phyloP scores from a whole-genome alignment of 2,329 filamentous ascomycete species.

The Fusarium nisikadoi region DNA sequence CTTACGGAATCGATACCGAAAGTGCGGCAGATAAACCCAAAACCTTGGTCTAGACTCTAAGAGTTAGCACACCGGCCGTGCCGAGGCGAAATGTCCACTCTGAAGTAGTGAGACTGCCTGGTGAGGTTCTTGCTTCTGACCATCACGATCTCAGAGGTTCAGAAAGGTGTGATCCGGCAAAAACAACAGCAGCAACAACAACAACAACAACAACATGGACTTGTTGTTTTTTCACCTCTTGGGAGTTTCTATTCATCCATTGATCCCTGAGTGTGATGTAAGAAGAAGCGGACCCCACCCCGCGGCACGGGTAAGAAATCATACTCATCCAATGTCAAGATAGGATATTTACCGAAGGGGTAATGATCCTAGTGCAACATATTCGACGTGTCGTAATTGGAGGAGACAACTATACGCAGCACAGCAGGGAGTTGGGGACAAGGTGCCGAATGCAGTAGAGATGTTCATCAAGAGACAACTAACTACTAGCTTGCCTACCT shows the following conservation, averaged over 20 bases:
- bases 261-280: conserved; percentile 31
- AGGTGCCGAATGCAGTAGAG: conserved; percentile 6
- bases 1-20: conserved; percentile 43
- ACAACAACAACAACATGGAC: background rate
- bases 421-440: background rate
- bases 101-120: background rate
- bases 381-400: conserved; percentile 19
- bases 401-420: background rate
- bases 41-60: conserved; percentile 18
- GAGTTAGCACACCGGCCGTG: conserved; percentile 19
- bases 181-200: conserved; percentile 6
- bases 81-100: conserved; percentile 9
- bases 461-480: background rate
- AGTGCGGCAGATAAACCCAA: conserved; percentile 38
- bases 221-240: background rate
- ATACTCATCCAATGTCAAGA: conserved; percentile 24
- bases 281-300: conserved; percentile 27
- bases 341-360: conserved; percentile 31
- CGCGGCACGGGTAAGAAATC: conserved; percentile 12
- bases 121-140: conserved; percentile 10
- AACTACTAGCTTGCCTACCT: background rate
- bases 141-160: background rate
- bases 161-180: conserved; percentile 23
- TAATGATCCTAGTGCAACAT: conserved; percentile 25
- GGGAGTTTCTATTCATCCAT: conserved; percentile 7